Base-by-base conservation (phyloP, 768 basidiomycete species). In the Tylopilus balloui region DNA sequence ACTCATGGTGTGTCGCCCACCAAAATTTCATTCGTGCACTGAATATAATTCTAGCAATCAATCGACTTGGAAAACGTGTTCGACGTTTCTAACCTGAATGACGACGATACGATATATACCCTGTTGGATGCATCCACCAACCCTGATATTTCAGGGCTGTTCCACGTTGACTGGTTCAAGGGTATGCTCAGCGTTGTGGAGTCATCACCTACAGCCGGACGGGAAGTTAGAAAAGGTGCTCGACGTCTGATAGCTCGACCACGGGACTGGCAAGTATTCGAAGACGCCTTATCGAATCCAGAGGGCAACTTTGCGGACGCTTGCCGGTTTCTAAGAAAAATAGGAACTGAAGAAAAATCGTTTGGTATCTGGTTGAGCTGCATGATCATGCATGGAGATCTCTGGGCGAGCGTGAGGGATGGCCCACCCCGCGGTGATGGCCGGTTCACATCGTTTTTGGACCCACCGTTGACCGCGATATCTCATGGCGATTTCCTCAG, bases 351-450 rank as follows among this genome's bases (percentile, higher is more conserved):
- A 41, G 88, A 89, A 54, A 75, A 78, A 48, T 76, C 85, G 2
- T 73, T 84, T 44, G 88, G 87, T 6, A 81, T 84, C 39, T 88
- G 83, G 83, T 69, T 90, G 12, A 80, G 78, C 47, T 83, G 80
- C 10, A 80, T 89, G 77, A 71, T 80, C 23, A 72, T 73, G n/a
- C 78, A 84, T 37, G 71, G 68, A 1, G 77, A 79, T 47, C 65
- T 89, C 13, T 60, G 74, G 37, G 57, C 69, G 10, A 45, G 7
- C 5, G 15, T 66, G 17, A 52, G 24, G 20, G 49, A 58, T 43
- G 56, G 47, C 23, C 64, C 54, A 19, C 19, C 42, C 5, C 53
- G 41, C 3, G 28, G 50, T 19, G 58, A 65, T 17, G 58, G 63
- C 35, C 68, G 64, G n/a, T 73, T 75, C 14, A 69, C 70, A 10